Percentiles rank a stretch among this genome's conserved stretches.
Conservation (phyloP, 192 early-diverging fungal species). For the Entophlyctis luteolus region DNA sequence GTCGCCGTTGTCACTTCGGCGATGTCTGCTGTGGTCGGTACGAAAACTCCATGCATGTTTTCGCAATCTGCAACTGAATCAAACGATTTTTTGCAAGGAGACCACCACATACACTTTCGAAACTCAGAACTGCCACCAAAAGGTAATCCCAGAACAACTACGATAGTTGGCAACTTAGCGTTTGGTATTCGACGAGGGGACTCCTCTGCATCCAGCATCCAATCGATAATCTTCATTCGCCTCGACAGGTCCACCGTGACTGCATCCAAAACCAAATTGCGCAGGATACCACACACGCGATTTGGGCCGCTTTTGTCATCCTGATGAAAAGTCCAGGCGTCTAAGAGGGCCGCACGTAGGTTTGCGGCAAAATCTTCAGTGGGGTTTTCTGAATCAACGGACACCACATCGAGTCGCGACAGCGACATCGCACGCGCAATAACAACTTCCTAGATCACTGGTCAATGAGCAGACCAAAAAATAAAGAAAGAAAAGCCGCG, state of each 20-base stretch:
- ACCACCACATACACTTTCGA: not conserved
- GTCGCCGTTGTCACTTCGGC: not conserved
- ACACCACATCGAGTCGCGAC: conserved; percentile 2
- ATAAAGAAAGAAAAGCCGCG: not conserved
- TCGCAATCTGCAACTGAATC: not conserved
- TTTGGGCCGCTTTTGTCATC: not conserved
- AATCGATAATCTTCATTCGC: not conserved
- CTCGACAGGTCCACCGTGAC: not conserved
- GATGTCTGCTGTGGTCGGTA: conserved; percentile 2
- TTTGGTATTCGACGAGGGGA: not conserved
- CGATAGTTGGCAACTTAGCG: not conserved
- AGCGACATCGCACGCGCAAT: conserved; percentile 12
- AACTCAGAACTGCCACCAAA: not conserved
- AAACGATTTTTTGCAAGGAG: too few species aligned
- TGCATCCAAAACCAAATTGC: conserved; percentile 3
- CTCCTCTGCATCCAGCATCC: not conserved
- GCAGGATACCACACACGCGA: conserved; percentile 13
- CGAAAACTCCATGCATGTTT: not conserved
- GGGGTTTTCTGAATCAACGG: not conserved
- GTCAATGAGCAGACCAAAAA: not conserved
- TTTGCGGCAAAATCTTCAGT: not conserved
- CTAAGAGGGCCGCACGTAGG: not conserved
- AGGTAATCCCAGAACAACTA: not conserved
- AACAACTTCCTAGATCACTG: conserved; percentile 2
- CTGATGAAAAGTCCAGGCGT: not conserved